A percentile compares a stretch with the other conserved stretches of the same genome.
Evolutionary conservation across 768 basidiomycete genomes (phyloP).

Genomic region (Coprinellus micaceus): DNA sequence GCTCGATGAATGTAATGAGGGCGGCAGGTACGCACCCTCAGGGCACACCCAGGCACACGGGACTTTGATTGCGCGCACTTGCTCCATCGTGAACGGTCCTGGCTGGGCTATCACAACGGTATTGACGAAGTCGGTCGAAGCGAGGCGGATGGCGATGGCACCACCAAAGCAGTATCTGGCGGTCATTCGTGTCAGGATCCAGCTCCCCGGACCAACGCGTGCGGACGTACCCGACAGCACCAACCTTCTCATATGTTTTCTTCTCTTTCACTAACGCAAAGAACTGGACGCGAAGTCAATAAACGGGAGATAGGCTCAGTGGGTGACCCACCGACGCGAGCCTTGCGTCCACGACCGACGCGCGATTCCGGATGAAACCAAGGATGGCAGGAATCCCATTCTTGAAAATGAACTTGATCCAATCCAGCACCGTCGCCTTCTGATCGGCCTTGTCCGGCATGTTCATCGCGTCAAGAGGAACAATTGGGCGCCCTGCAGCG

Average conservation of each 20-base stretch:
- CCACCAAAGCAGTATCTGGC: constrained; percentile 45
- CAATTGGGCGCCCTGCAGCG: not conserved
- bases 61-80: constrained; percentile 35
- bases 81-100: constrained; percentile 27
- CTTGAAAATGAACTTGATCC: constrained; percentile 26
- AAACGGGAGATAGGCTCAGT: not conserved
- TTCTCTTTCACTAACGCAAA: constrained; percentile 30
- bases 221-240: constrained; percentile 32
- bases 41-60: constrained; percentile 39
- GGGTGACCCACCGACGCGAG: constrained; percentile 17
- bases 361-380: constrained; percentile 28
- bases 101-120: constrained; percentile 43
- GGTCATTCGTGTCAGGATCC: not conserved
- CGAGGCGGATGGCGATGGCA: constrained; percentile 33
- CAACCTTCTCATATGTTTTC: constrained; percentile 39
- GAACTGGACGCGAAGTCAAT: constrained; percentile 22
- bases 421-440: constrained; percentile 27
- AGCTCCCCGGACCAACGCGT: not conserved
- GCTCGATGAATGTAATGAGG: not conserved
- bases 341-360: constrained; percentile 27
- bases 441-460: constrained; percentile 32
- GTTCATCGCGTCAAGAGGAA: not conserved
- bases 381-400: constrained; percentile 25
- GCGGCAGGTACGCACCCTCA: constrained; percentile 28
- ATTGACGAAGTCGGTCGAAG: constrained; percentile 31